Conservation (phyloP, 371 early-diverging fungal species). For the Apophysomyces sp. region DNA sequence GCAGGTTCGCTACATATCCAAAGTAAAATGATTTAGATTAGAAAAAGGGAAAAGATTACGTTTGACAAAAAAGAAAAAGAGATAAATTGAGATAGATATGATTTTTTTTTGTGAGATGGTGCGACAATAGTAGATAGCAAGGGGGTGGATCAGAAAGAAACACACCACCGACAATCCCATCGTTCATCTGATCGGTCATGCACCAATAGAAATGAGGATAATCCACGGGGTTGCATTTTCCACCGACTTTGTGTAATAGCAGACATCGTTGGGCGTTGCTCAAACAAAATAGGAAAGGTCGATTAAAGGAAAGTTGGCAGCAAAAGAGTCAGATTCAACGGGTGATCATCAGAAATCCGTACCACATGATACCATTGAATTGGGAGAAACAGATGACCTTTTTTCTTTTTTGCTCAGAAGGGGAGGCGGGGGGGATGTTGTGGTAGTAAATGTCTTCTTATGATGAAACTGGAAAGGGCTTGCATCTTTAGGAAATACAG, state of each 20-base stretch:
- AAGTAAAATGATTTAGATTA: not conserved
- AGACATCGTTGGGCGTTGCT: not conserved
- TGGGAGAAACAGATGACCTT: constrained; percentile 1
- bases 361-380: not conserved
- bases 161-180: not conserved
- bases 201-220: not conserved
- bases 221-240: not conserved
- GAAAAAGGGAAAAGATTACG: not conserved
- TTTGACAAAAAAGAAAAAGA: not conserved
- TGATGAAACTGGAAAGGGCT: constrained; percentile 2
- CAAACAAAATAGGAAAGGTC: constrained; percentile 1
- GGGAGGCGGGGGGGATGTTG: too few species aligned
- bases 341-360: constrained; percentile 1
- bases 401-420: not conserved
- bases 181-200: not conserved
- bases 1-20: not conserved
- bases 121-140: not conserved
- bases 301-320: not conserved
- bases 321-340: not conserved
- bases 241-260: not conserved
- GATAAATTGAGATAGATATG: not conserved
- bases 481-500: not conserved
- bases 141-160: constrained; percentile 1
- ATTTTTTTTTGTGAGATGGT: not conserved
- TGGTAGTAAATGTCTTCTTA: not conserved